These are phyloP conservation scores for Alternaria incomplexa DNA, from an alignment of 2,329 filamentous ascomycete genomes.

Conservation along the genomic window DNA sequence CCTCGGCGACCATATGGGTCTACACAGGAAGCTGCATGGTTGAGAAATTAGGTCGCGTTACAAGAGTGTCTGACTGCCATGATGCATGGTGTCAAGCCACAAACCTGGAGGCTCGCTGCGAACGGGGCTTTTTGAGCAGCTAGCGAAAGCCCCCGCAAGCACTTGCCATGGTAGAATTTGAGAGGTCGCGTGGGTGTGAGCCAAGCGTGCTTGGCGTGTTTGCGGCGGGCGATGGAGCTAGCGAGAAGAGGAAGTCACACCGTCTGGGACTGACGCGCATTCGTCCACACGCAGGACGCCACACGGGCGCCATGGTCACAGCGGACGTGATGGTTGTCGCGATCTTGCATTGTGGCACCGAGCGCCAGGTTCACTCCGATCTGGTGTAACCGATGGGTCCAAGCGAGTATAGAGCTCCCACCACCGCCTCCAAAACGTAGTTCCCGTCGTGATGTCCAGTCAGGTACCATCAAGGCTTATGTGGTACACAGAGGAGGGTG, in stretches of 20 bases:
- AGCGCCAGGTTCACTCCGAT: conserved; percentile 44
- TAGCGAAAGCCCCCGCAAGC: conserved; percentile 22
- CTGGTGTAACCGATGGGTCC: conserved; percentile 35
- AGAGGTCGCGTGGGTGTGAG: conserved; percentile 37
- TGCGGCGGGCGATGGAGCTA: conserved; percentile 21
- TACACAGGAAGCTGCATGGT: conserved; percentile 17
- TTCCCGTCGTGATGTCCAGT: neutral
- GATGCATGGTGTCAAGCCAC: conserved; percentile 24
- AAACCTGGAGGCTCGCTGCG: conserved; percentile 15
- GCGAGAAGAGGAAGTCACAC: conserved; percentile 23
- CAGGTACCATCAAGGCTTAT: neutral
- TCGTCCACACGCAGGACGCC: conserved; percentile 37
- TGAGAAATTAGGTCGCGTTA: conserved; percentile 18
- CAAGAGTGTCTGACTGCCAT: conserved; percentile 30
- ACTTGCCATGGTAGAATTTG: conserved; percentile 16
- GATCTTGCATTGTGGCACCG: conserved; percentile 49
- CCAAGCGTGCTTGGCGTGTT: conserved; percentile 31
- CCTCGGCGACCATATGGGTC: conserved; percentile 18
- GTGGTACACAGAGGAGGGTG: neutral
- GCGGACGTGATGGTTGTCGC: conserved; percentile 37
- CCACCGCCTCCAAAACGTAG: conserved; percentile 18
- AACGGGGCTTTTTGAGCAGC: conserved; percentile 7
- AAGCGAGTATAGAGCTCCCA: conserved; percentile 22
- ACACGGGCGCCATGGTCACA: conserved; percentile 40
- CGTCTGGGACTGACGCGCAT: conserved; percentile 41